A percentile compares a stretch with the other conserved stretches of the same genome.
These are phyloP conservation scores for Citrullus amarus DNA, from an alignment of 306 rosid genomes.

Conservation along the genomic window DNA sequence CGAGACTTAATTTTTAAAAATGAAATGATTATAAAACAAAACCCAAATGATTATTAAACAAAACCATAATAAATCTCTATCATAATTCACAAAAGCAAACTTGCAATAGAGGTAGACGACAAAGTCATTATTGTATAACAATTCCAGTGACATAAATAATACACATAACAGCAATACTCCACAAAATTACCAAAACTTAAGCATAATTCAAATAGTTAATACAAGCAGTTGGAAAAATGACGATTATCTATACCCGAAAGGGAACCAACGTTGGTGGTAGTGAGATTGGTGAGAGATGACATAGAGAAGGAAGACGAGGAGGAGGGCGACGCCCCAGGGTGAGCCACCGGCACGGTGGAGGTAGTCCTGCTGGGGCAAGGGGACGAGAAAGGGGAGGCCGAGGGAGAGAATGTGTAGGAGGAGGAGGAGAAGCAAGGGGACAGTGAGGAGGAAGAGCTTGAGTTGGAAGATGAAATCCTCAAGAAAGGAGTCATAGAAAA, in stretches of 20 bases:
- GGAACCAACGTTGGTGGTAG: constrained; percentile 77
- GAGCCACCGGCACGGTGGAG: constrained; percentile 79
- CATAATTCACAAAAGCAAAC: no score
- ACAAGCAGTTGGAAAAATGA: no score
- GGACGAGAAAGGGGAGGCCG: constrained; percentile 22
- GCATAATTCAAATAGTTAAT: no score
- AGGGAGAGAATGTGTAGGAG: constrained; percentile 43
- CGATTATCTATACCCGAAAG: constrained; percentile 21
- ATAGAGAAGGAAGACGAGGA: constrained; percentile 55
- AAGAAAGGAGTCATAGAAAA: constrained; percentile 41
- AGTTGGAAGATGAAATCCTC: constrained; percentile 41
- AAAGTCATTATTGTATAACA: background rate
- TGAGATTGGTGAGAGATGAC: constrained; percentile 66
- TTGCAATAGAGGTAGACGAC: no score
- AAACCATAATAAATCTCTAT: no score
- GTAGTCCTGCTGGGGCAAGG: constrained; percentile 45
- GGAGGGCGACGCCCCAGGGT: constrained; percentile 67
- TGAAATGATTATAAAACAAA: no score
- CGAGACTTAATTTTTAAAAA: no score
- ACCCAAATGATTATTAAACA: no score
- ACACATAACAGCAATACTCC: background rate
- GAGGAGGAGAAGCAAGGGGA: constrained; percentile 45
- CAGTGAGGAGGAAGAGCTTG: constrained; percentile 41
- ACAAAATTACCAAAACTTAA: no score
- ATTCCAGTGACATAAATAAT: background rate